Evolutionary conservation across 1,284 basidiomycete species (phyloP), one percentile per base, ranked within the genome.

Genomic region (Xerocomus minutiporus): DNA sequence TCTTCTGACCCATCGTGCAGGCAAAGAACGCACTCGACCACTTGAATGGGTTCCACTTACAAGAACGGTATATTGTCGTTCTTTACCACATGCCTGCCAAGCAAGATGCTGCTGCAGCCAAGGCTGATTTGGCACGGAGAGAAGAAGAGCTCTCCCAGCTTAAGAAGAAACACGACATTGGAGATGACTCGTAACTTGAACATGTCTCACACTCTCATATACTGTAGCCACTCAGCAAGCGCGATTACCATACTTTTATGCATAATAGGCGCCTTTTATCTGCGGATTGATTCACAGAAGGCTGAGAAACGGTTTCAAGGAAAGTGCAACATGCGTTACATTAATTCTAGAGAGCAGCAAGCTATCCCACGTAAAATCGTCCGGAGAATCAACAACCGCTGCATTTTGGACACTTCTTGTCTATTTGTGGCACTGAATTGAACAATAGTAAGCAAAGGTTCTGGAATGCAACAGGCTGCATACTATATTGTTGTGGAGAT

Each of bases 61-160:
- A 97, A 75, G 96, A 97, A 71, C 86, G 97, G 32, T 99, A 99
- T 73, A 96, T 99, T 53, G 92, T 95, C 50, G 96, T 99, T 13
- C 76, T 99, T 28, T 98, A 97, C 66, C 96, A 99, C 68, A 96
- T 98, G 84, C 94, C 94, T 36, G 88, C 93, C 20, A 93, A 94
- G 70, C 91, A 95, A 65, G 92, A 97, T 61, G 91, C 91, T 3
- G 90, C 90, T 1, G 88, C 90, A 12, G 91, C 90, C 20, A 97
- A 97, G 68, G 91, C 93, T 25, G 96, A 99, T 59, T 73, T 99
- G 48, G 91, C 91, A 25, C 84, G 84, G 61, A 78, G 96, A 66
- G 97, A 99, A 74, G 88, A 93, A 67, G 95, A 97, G 59, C 76
- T 99, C 32, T 83, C 82, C 1, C 82, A 86, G 58, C 78, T 95